Base-by-base conservation (phyloP, 768 basidiomycete species). In the Neoboletus subvelutipes region DNA sequence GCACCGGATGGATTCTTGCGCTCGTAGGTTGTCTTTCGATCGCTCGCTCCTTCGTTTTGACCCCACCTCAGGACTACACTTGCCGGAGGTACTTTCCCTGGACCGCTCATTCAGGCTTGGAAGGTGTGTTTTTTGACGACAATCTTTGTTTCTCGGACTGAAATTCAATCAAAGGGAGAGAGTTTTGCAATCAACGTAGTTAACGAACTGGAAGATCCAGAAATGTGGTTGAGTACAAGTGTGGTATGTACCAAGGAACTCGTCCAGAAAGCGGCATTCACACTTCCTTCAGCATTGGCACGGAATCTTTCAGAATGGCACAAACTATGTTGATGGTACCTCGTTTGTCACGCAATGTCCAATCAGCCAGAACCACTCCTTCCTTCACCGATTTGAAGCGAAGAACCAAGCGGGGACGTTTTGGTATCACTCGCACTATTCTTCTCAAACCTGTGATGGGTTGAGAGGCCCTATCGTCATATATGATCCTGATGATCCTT, bases 201-300 rank as follows among this genome's bases (percentile, higher is more conserved):
- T 13, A 77, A 84, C 57, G 50, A 72, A 39, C 58, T 84, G 40
- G 74, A 67, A 1, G 78, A 84, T 50, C 61, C 66, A 0, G 71
- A 77, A 9, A 84, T 85, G 83, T 64, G 78, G 49, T 70, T 76
- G 52, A 74, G 71, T 12, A 85, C 83, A 5, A 80, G 77, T 48
- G 79, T 85, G 50, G 67, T 68, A 52, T 34, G 67, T 59, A n/a
- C 37, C 17, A 5, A 37, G 7, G 13, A 34, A 5, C 20, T 34
- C 5, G 8, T 28, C 43, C 18, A 13, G 39, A 18, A 18, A 24
- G 6, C 2, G n/a, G 24, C 7, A 15, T 31, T 60, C 31, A 61
- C 29, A 24, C 20, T 7, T 33, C 11, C 51, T 45, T 20, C 29
- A 84, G 83, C 82, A 84, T 61, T 84, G 81, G 82, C 83, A 83